Conservation (phyloP, 1,284 basidiomycete species). For the Puccinia polysora region DNA sequence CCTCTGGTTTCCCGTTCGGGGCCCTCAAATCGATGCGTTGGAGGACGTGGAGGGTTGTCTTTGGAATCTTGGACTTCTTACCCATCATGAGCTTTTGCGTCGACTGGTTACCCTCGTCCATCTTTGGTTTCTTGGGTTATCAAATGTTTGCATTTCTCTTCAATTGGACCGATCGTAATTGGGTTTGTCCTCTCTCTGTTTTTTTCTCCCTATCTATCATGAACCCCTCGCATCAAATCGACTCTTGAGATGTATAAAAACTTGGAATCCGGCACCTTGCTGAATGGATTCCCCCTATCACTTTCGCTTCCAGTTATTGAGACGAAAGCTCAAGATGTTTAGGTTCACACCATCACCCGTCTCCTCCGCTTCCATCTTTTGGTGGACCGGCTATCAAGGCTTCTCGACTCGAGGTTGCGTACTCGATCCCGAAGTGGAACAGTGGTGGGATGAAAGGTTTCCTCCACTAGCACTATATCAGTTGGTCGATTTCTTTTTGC, state of each 20-base stretch:
- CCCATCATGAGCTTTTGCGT: slow-evolving; percentile 61
- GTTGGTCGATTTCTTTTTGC: slow-evolving; percentile 44
- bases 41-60: slow-evolving; percentile 60
- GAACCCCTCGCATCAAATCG: too few relatives aligned
- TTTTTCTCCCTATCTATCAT: background rate
- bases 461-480: slow-evolving; percentile 61
- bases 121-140: slow-evolving; percentile 54
- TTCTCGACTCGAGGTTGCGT: slow-evolving; percentile 61
- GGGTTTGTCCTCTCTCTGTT: slow-evolving; percentile 54
- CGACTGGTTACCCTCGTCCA: slow-evolving; percentile 55
- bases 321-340: slow-evolving; percentile 64
- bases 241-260: too few relatives aligned
- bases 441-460: slow-evolving; percentile 61
- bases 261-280: background rate
- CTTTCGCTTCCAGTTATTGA: slow-evolving; percentile 53
- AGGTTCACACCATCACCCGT: slow-evolving; percentile 64
- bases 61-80: slow-evolving; percentile 63
- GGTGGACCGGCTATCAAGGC: slow-evolving; percentile 62
- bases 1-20: slow-evolving; percentile 61
- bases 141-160: slow-evolving; percentile 64
- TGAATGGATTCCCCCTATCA: slow-evolving; percentile 8
- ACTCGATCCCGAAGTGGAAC: slow-evolving; percentile 57
- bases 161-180: slow-evolving; percentile 64
- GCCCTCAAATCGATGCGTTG: slow-evolving; percentile 58
- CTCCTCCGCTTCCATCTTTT: slow-evolving; percentile 52